Evolutionary conservation across 768 basidiomycete genomes (phyloP), one percentile per base, ranked within the genome.

Genomic region (Floccularia luteovirens): DNA sequence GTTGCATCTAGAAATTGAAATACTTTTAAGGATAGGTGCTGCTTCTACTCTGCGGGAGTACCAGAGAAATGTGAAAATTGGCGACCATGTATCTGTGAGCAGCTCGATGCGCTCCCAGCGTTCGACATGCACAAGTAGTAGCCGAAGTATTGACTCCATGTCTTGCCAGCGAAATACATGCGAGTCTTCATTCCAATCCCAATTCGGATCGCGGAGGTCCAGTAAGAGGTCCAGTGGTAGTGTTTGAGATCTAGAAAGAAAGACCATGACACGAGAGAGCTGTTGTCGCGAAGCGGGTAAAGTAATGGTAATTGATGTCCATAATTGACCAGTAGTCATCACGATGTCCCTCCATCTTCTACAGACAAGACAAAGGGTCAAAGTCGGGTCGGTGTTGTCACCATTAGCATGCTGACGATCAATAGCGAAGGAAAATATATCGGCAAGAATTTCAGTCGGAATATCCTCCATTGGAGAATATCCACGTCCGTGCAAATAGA

Each of bases 1-100:
- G 49, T 79, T 80, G 52, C 77, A 80, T 17, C 78, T 64, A 13
- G 69, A 67, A 1, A 79, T 61, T 3, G 61, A 61, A 23, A 79
- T 49, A 2, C 50, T 50, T 40, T 66, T 57, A 4, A 79, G 56
- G 14, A 55, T 46, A 1, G 69, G 68, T 0, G 60, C 56, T 1
- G 59, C 48, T 4, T 54, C 51, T 20, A 64, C 53, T 6, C 52
- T 39, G 8, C 51, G 54, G 3, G 70, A 66, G 39, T 56, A 60
- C 25, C 57, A 61, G 7, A 79, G 64, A 47, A 79, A 76, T 6
- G 65, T 59, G 48, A 67, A 71, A 10, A 79, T 69, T 8, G 78
- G 77, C 1, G 63, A 60, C 76, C 78, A 81, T 3, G 74, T 80
- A 45, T 80, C 78, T 1, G 74, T 66, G 35, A 74, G 55, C n/a